Evolutionary conservation across 805 yeast species (phyloP).

Genomic region (Sugiyamaella marilandica): DNA sequence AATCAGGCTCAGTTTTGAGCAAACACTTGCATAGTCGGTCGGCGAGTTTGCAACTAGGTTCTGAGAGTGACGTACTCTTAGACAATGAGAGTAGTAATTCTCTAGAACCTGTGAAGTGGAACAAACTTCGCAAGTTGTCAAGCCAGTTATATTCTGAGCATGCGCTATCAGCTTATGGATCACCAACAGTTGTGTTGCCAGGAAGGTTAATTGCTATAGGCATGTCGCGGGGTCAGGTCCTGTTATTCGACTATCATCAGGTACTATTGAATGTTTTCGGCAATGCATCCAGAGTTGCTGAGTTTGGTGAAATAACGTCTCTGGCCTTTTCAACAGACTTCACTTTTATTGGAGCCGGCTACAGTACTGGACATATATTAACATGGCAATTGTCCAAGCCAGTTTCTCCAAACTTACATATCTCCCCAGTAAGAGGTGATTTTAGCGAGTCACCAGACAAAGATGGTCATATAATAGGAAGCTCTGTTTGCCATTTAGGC

Average conservation of each 20-base stretch:
- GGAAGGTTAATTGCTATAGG: conserved; percentile 47
- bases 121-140: conserved; percentile 39
- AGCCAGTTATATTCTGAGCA: conserved; percentile 34
- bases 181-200: conserved; percentile 43
- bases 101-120: conserved; percentile 32
- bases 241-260: conserved; percentile 69
- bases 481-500: conserved; percentile 41
- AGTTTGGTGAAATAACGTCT: conserved; percentile 48
- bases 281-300: conserved; percentile 28
- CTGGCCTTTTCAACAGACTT: conserved; percentile 65
- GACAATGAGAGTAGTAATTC: background rate
- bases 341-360: conserved; percentile 64
- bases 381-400: conserved; percentile 58
- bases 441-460: background rate
- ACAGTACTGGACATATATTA: conserved; percentile 55
- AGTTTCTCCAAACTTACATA: conserved; percentile 28
- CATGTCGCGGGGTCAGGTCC: conserved; percentile 59
- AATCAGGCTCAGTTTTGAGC: background rate
- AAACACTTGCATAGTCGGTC: background rate
- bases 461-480: conserved; percentile 37
- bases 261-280: conserved; percentile 43
- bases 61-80: background rate
- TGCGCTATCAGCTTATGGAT: conserved; percentile 42
- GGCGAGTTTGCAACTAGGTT: background rate
- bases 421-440: conserved; percentile 28